Evolutionary conservation across 306 rosid species (phyloP).

Genomic region (Argentina anserina): DNA sequence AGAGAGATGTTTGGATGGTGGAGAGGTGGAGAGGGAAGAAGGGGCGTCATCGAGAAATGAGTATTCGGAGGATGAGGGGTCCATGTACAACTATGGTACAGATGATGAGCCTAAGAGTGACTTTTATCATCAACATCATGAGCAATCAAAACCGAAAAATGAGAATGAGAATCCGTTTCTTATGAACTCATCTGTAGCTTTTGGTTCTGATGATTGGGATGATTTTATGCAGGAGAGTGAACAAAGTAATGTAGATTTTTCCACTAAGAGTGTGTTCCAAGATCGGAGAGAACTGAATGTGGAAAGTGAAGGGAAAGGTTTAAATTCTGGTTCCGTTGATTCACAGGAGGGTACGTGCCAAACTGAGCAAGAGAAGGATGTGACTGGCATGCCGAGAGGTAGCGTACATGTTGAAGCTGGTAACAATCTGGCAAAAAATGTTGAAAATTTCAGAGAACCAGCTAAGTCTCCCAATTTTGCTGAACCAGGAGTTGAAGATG

Average conservation of each 20-base stretch:
- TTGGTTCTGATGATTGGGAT: constrained; percentile 76
- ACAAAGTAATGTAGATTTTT: constrained; percentile 25
- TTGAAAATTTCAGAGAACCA: constrained; percentile 12
- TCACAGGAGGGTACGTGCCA: constrained; percentile 16
- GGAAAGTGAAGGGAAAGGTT: constrained; percentile 17
- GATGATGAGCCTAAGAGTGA: constrained; percentile 38
- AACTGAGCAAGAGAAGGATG: constrained; percentile 29
- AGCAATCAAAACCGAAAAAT: constrained; percentile 29
- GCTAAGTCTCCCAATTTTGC: constrained; percentile 10
- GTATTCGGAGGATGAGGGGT: constrained; percentile 73
- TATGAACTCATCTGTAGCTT: constrained; percentile 76
- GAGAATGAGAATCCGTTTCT: constrained; percentile 74
- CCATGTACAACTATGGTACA: constrained; percentile 48
- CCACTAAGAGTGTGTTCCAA: constrained; percentile 22
- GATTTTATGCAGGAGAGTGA: constrained; percentile 53
- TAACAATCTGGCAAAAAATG: constrained; percentile 22
- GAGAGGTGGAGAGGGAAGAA: constrained; percentile 35
- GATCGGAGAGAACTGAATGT: constrained; percentile 20
- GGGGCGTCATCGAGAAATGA: constrained; percentile 38
- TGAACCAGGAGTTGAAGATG: constrained; percentile 32
- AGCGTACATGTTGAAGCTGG: constrained; percentile 29
- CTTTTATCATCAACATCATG: constrained; percentile 16
- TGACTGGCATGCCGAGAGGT: constrained; percentile 11
- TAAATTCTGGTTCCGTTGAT: constrained; percentile 17
- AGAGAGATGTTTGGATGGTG: constrained; percentile 23